Base-by-base conservation (phyloP, 2,329 filamentous ascomycete species). In the Colletotrichum horii region DNA sequence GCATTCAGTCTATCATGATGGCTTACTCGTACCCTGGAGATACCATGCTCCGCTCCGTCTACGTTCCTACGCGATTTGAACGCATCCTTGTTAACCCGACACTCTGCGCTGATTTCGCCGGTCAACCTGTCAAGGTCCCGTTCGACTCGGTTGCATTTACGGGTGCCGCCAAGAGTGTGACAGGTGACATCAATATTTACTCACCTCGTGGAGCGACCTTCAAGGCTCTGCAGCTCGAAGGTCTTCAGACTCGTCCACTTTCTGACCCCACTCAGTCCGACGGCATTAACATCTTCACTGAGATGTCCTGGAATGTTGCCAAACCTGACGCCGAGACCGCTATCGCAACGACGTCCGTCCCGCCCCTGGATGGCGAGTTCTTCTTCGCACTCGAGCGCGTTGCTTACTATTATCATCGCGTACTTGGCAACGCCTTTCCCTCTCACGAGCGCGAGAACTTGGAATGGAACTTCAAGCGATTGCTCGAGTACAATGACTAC, bases 1-100 rank as follows among this genome's bases (percentile, higher is more conserved):
- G 82, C 1, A 80, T 87, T 66, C 85, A 87, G 70, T 71, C 80
- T 4, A 70, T 81, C 28, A 78, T 85, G 6, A 72, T 80, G 4
- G 83, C 84, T 2, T 81, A 79, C 62, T 79, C 79, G 9, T 81
- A 75, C 24, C 85, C 85, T 1, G 80, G 79, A 1, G 82, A 84
- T 60, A 82, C 79, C 1, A 77, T 77, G 8, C 77, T 86, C 8
- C 81, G 80, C 77, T 70, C 79, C 1, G 71, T 83, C 15, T 79
- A 82, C 32, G 74, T 85, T 4, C 83, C 83, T 3, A 80, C 78
- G 0, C 66, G 34, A 9, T 80, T 84, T 19, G 61, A 73, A 7
- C 30, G 62, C 9, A 65, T 80, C 3, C 30, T 22, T 12, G 26
- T 73, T 6, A 32, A 69, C 14, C 48, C 48, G 1, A 7, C n/a